Conservation (phyloP, 225 moss, liverwort and hornwort genomes). For the Bryoerythrophyllum caledonicum region DNA sequence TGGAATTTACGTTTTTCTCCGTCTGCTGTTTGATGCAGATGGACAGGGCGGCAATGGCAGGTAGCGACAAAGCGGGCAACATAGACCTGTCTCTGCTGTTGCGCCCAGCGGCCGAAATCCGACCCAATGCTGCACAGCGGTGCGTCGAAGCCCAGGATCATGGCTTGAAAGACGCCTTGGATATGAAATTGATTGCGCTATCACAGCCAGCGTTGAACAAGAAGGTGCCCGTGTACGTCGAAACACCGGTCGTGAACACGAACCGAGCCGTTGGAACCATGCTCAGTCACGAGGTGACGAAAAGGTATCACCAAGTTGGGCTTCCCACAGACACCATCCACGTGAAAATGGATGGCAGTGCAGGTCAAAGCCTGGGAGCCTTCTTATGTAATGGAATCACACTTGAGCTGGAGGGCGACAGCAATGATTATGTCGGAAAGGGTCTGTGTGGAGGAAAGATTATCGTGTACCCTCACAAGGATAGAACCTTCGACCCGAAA, state of each 20-base stretch:
- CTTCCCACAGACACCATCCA: constrained; percentile 52
- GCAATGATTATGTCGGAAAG: constrained; percentile 77
- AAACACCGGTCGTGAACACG: constrained; percentile 55
- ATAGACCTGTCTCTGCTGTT: constrained; percentile 68
- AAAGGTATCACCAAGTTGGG: constrained; percentile 38
- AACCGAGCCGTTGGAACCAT: constrained; percentile 77
- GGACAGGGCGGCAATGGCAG: constrained; percentile 37
- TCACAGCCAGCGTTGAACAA: constrained; percentile 56
- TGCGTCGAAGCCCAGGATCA: constrained; percentile 73
- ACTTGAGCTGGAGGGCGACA: constrained; percentile 74
- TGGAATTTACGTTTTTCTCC: neutral
- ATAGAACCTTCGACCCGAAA: constrained; percentile 69
- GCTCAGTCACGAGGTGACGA: constrained; percentile 78
- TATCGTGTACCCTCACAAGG: constrained; percentile 55
- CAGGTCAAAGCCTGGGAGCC: constrained; percentile 73
- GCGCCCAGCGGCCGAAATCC: constrained; percentile 59
- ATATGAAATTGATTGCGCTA: constrained; percentile 55
- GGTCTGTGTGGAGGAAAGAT: constrained; percentile 68
- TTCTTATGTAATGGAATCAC: constrained; percentile 67
- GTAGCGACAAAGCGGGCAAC: constrained; percentile 54
- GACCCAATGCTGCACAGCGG: constrained; percentile 55
- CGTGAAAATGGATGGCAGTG: constrained; percentile 64
- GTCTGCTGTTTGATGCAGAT: constrained; percentile 18
- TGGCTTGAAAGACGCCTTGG: constrained; percentile 53
- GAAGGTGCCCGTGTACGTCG: constrained; percentile 57